Evolutionary conservation across 176 grass and related monocot genomes (phyloP).

Genomic region (Elaeis guineensis): DNA sequence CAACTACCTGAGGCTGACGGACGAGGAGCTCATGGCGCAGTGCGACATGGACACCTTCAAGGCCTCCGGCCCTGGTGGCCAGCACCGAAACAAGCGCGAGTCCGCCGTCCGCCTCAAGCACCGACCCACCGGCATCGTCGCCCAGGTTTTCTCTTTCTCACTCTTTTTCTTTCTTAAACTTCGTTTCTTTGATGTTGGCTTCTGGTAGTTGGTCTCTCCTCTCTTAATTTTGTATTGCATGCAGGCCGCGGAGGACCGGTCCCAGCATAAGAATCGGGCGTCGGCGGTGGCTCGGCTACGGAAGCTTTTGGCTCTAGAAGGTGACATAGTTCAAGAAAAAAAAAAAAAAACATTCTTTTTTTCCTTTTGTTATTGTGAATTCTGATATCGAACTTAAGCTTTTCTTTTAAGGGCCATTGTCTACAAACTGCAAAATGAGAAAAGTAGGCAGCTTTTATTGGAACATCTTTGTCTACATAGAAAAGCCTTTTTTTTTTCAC

Average conservation of each 20-base stretch:
- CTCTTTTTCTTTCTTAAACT: no score
- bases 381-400: no score
- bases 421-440: no score
- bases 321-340: slow-evolving; percentile 11
- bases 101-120: slow-evolving; percentile 70
- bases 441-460: no score
- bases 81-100: slow-evolving; percentile 98
- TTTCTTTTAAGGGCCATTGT: no score
- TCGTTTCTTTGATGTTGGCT: no score
- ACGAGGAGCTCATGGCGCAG: slow-evolving; percentile 77
- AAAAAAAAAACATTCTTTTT: no score
- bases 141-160: slow-evolving; percentile 36
- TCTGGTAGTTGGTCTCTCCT: no score
- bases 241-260: slow-evolving; percentile 91
- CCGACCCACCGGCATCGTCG: slow-evolving; percentile 73
- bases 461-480: no score
- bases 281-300: slow-evolving; percentile 70
- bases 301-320: slow-evolving; percentile 74
- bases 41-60: slow-evolving; percentile 88
- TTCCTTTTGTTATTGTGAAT: no score
- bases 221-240: neutral
- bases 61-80: slow-evolving; percentile 75
- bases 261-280: slow-evolving; percentile 81
- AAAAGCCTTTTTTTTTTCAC: no score
- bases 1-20: slow-evolving; percentile 55